Base-by-base conservation (phyloP, 2,329 filamentous ascomycete genomes). In the Pestalotiopsis sp. region DNA sequence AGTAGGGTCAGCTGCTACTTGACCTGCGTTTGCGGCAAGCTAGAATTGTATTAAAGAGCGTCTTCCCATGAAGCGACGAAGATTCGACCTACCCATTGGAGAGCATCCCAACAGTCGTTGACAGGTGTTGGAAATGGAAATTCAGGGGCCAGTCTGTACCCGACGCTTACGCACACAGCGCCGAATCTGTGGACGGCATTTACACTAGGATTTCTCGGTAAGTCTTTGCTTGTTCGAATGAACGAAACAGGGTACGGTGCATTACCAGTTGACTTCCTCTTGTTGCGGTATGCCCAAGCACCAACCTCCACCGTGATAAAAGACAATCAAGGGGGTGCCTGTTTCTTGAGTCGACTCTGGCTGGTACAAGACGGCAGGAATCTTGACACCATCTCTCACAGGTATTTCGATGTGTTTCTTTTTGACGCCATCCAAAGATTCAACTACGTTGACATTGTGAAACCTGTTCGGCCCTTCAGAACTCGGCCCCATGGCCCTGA, bases 291-390 rank as follows among this genome's bases (percentile, higher is more conserved):
- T 45, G 49, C 64, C 64, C 49, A 58, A 20, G 17, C 38, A 27
- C n/a, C n/a, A 66, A 14, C 64, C 64, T n/a, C 64, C 64, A 39
- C 64, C 64, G 27, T 66, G 64, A 31, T 25, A 66, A 36, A 27
- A 27, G 41, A 66, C 25, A 25, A 66, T 2, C 13, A 66, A 4
- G 12, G 64, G 64, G 13, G 9, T n/a, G 7, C 64, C 64, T n/a
- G 41, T 17, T 17, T 17, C 27, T 17, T 17, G 13, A 13, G 27
- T 13, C 17, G 13, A 9, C 2, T 27, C 49, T 17, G 64, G 64
- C 41, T 57, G 12, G 64, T 56, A 66, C 12, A 27, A 17, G n/a
- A 39, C 38, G 17, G 49, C 31, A 65, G 62, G n/a, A 17, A 65
- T 65, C 31, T 65, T 7, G 2, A 39, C 17, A 17, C 62, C 62